Base-by-base conservation (phyloP, 2,329 filamentous ascomycete genomes). In the Lachnellula cervina region DNA sequence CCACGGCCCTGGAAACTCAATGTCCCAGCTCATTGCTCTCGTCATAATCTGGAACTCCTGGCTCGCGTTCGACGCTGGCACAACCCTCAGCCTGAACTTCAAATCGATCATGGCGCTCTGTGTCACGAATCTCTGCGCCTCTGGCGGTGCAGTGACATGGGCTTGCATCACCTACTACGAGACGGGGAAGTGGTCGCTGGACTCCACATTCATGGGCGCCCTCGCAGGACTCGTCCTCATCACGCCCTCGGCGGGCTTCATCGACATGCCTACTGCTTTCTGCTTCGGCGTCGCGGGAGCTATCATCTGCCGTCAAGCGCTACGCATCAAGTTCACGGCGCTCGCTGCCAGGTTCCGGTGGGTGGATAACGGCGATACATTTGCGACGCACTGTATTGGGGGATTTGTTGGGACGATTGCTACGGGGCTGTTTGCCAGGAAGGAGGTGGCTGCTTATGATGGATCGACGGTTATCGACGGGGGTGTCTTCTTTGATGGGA, bases 1-100 rank as follows among this genome's bases (percentile, higher is more conserved):
- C 4, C 87, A 87, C 74, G 80, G 82, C 34, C 86, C 87, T 8
- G 87, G 90, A 72, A 90, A 88, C 67, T 84, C 88, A 45, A 88
- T 86, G 56, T 78, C 88, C 64, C 84, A 90, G 61, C 83, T 89
- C 48, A 77, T 90, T 47, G 87, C 88, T 21, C 89, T 88, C 4
- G 80, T 86, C 25, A 81, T 87, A 80, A 80, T 96, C 49, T 97
- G 92, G 92, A 89, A 96, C 46, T 91, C 92, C 56, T 97, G 91
- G 92, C 94, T 96, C 70, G 92, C 92, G 49, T 97, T 97, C 82
- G 97, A 96, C 73, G 91, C 89, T 52, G 92, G 92, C 59, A 83
- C 87, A 3, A 92, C 90, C 2, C 79, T 95, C 44, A 80, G 82
- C 57, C 88, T 90, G 61, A 96, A 94, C 75, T 76, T 96, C 64